These are phyloP conservation scores for Trichoderma erinaceum DNA, from an alignment of 495 filamentous ascomycete genomes.

Conservation along the genomic window DNA sequence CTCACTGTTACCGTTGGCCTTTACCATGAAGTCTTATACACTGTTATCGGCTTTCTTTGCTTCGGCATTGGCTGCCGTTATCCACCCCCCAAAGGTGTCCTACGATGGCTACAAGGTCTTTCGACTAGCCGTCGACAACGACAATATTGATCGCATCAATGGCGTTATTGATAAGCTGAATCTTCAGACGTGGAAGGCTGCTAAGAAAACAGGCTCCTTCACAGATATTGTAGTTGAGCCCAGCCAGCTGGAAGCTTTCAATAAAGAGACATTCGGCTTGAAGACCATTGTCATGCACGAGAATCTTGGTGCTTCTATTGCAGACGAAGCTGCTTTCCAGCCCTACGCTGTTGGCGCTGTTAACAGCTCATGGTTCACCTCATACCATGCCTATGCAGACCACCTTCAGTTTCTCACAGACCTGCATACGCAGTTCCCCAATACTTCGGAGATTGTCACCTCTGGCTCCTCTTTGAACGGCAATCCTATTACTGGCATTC, in stretches of 20 bases:
- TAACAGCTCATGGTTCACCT: conserved; percentile 46
- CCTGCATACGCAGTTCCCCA: conserved; percentile 41
- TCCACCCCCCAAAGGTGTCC: conserved; percentile 22
- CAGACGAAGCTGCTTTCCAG: conserved; percentile 28
- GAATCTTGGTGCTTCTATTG: conserved; percentile 39
- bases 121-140: conserved; percentile 25
- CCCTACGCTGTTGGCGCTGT: conserved; percentile 23
- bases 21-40: not conserved
- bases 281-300: conserved; percentile 35
- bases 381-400: conserved; percentile 52
- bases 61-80: not conserved
- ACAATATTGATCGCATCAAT: conserved; percentile 25
- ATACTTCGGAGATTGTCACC: conserved; percentile 47
- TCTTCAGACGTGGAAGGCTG: conserved; percentile 22
- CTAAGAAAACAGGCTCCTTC: conserved; percentile 14
- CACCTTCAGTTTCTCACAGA: conserved; percentile 49
- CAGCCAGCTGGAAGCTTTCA: conserved; percentile 29
- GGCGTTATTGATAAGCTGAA: conserved; percentile 29
- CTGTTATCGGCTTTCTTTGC: not conserved
- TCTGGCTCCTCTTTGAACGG: conserved; percentile 48
- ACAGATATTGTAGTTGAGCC: conserved; percentile 41
- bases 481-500: conserved; percentile 50
- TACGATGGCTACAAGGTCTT: conserved; percentile 45
- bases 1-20: not conserved
- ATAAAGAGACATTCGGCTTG: conserved; percentile 26